Conservation (phyloP, 192 early-diverging fungal species). For the Globomyces pollinis-pini region DNA sequence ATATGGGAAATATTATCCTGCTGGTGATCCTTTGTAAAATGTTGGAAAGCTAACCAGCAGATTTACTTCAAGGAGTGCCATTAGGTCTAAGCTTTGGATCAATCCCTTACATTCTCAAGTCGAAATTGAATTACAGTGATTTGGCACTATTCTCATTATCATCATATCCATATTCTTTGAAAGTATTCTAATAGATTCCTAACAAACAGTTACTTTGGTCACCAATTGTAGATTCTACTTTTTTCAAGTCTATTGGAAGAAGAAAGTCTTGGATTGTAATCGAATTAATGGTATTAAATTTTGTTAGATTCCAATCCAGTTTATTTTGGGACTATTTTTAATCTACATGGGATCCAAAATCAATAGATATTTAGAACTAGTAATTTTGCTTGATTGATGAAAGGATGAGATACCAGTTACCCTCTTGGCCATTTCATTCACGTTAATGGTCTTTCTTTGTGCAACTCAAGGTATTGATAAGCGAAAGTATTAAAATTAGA, state of each 20-base stretch:
- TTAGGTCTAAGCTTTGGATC: constrained; percentile 84
- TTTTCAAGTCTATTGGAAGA: constrained; percentile 71
- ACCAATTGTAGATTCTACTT: constrained; percentile 90
- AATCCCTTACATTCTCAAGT: constrained; percentile 91
- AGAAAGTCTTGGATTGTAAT: constrained; percentile 98
- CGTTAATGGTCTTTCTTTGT: constrained; percentile 82
- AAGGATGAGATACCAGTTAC: constrained; percentile 56
- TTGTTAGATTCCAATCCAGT: constrained; percentile 97
- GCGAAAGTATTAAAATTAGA: too few species aligned
- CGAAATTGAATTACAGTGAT: constrained; percentile 83
- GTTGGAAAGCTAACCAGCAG: too few species aligned
- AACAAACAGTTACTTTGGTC: too few species aligned
- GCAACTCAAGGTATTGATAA: constrained; percentile 98
- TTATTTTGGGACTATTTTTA: constrained; percentile 70
- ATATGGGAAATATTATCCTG: constrained; percentile 39
- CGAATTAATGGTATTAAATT: too few species aligned
- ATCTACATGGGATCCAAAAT: constrained; percentile 72
- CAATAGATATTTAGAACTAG: constrained; percentile 58
- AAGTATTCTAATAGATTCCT: too few species aligned
- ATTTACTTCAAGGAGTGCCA: constrained; percentile 92
- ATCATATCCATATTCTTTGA: constrained; percentile 94
- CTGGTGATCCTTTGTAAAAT: constrained; percentile 48
- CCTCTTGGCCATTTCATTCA: constrained; percentile 67
- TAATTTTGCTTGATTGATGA: too few species aligned
- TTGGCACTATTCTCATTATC: constrained; percentile 92